These are phyloP conservation scores for Coelastrella sp. DNA, from an alignment of 139 green algal species.

Conservation along the genomic window DNA sequence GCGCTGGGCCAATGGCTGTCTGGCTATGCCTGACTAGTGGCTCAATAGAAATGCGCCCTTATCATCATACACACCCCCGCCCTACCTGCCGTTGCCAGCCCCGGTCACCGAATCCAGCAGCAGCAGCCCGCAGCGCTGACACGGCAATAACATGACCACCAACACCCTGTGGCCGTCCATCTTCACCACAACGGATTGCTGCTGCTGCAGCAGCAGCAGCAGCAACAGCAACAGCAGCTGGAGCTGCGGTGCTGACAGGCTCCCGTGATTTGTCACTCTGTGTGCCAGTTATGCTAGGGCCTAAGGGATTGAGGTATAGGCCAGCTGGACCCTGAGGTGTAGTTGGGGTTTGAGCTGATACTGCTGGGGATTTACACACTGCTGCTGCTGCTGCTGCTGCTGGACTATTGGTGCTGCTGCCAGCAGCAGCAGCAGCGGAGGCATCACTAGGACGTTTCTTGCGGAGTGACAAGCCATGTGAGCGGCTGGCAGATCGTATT, in stretches of 20 bases:
- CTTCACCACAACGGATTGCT: not conserved
- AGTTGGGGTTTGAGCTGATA: not conserved
- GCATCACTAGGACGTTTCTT: not conserved
- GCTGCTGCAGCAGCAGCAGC: conserved; percentile 8
- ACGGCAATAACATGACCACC: conserved; percentile 17
- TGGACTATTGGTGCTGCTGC: not conserved
- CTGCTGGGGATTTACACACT: not conserved
- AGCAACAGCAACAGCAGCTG: not conserved
- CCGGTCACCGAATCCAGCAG: conserved; percentile 31
- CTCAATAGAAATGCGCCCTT: too few relatives aligned
- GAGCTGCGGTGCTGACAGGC: not conserved
- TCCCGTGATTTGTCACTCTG: not conserved
- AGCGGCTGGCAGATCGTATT: not conserved
- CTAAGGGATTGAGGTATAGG: not conserved
- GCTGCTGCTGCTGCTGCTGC: conserved; percentile 39
- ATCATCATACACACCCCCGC: too few relatives aligned
- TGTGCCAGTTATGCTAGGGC: not conserved
- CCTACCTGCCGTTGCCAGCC: conserved; percentile 42
- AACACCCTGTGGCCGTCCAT: not conserved
- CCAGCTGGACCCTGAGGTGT: not conserved
- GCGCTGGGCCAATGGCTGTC: too few relatives aligned
- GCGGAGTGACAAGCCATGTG: conserved; percentile 15
- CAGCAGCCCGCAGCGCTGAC: conserved; percentile 33
- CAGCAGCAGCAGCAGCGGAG: not conserved
- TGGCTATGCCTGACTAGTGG: too few relatives aligned